Base-by-base conservation (phyloP, 768 basidiomycete species). In the Tylopilus rubrobrunneus region DNA sequence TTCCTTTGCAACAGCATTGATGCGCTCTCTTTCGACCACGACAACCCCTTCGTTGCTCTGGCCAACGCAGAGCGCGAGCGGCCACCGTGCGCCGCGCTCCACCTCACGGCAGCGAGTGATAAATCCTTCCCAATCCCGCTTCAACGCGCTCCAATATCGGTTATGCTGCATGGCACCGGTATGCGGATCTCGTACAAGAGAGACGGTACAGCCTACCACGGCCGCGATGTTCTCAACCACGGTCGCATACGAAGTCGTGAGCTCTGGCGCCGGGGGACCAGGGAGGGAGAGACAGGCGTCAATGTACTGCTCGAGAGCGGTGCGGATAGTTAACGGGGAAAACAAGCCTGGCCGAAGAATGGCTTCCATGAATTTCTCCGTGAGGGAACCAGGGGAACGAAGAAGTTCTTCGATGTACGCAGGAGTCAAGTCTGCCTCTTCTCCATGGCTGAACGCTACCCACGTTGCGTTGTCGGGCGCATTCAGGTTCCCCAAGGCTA, bases 101-200 rank as follows among this genome's bases (percentile, higher is more conserved):
- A 94, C 77, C 58, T 93, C 92, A 49, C 89, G 82, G 64, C 92
- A 94, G 52, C 91, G 81, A 8, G 94, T 88, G 56, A 95, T 84
- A 63, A 98, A 95, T 4, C 95, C 93, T 64, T 98, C 89, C 95
- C 96, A 98, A 62, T 98, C 94, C 44, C 89, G 75, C 68, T 91
- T 94, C 61, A 97, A 70, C 0, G 87, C 84, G 60, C 82, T 87
- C 84, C 90, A 87, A 65, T 92, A 93, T 42, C 84, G 85, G 43
- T 83, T 82, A 64, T 92, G 78, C 58, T 87, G 84, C 44, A 83
- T 77, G 36, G 86, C 86, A 15, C 93, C 93, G 3, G 90, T 93
- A 56, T 87, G 83, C 0, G 85, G 77, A 63, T 90, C 87, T 40
- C 78, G 78, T 57, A 82, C 79, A 34, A 95, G 75, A 51, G 77